Conservation (phyloP, 2,329 filamentous ascomycete species). For the Fusarium albidum region DNA sequence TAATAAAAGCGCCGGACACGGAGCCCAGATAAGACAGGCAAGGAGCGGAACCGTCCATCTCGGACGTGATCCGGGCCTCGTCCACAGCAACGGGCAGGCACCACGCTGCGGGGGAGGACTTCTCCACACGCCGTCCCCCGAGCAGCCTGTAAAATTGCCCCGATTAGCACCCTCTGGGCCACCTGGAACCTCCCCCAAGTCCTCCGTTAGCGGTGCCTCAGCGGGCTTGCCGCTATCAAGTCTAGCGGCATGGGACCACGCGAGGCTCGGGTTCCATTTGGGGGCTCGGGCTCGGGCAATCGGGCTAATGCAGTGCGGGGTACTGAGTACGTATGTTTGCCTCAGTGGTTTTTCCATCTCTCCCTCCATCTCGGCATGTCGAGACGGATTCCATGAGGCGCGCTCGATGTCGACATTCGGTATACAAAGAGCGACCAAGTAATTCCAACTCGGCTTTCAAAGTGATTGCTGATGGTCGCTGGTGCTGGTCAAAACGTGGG, state of each 20-base stretch:
- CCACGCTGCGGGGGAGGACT: constrained; percentile 24
- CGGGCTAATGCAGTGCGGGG: constrained; percentile 40
- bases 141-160: constrained; percentile 31
- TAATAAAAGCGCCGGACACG: constrained; percentile 12
- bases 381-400: too few species aligned
- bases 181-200: neutral
- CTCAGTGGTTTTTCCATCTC: too few species aligned
- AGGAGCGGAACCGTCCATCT: constrained; percentile 30
- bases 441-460: neutral
- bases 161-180: constrained; percentile 26
- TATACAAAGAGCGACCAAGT: constrained; percentile 24
- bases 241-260: constrained; percentile 4
- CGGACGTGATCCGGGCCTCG: neutral
- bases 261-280: constrained; percentile 1
- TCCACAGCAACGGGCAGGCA: neutral
- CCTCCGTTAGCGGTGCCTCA: constrained; percentile 8
- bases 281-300: constrained; percentile 34
- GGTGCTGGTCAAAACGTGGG: constrained; percentile 13
- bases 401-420: constrained; percentile 23
- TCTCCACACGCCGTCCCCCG: constrained; percentile 16
- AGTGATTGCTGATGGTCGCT: neutral
- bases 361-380: neutral
- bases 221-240: constrained; percentile 2
- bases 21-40: constrained; percentile 12
- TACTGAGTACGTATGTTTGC: neutral